A percentile compares a stretch with the other conserved stretches of the same genome.
phyloP scores from a whole-genome alignment of 1,284 basidiomycete genomes.

The Pseudozyma pruni region DNA sequence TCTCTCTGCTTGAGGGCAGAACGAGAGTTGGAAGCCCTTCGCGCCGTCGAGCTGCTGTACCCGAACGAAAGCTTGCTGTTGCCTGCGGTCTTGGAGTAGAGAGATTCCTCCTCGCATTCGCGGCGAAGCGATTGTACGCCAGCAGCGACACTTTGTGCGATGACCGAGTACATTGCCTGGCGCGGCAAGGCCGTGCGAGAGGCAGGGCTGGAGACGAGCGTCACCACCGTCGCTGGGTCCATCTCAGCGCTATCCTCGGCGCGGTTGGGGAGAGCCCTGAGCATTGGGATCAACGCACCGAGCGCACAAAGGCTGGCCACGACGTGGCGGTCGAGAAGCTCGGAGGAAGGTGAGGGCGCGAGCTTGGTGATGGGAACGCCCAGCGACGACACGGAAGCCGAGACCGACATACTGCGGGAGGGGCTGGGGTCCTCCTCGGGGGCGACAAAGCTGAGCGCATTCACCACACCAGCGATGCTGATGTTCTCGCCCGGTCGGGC shows the following conservation, averaged over 20 bases:
- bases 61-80: slow-evolving; percentile 31
- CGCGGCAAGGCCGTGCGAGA: slow-evolving; percentile 44
- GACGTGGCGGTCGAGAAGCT: slow-evolving; percentile 54
- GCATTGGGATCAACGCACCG: slow-evolving; percentile 43
- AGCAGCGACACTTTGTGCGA: slow-evolving; percentile 52
- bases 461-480: slow-evolving; percentile 58
- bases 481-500: slow-evolving; percentile 60
- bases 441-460: slow-evolving; percentile 56
- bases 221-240: slow-evolving; percentile 39
- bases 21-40: slow-evolving; percentile 23
- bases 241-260: slow-evolving; percentile 17
- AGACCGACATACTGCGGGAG: slow-evolving; percentile 30
- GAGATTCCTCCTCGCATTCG: slow-evolving; percentile 49
- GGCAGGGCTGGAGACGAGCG: slow-evolving; percentile 49
- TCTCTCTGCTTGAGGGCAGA: slow-evolving; percentile 38
- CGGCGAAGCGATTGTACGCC: slow-evolving; percentile 53
- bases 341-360: slow-evolving; percentile 28
- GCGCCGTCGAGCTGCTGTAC: slow-evolving; percentile 3
- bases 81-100: slow-evolving; percentile 48
- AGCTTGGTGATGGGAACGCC: slow-evolving; percentile 37
- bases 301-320: slow-evolving; percentile 52
- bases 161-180: slow-evolving; percentile 49
- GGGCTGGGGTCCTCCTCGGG: slow-evolving; percentile 31
- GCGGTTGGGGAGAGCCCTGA: slow-evolving; percentile 45
- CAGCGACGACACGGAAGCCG: slow-evolving; percentile 19